A percentile compares a stretch with the other conserved stretches of the same genome.
phyloP scores from a whole-genome alignment of 768 basidiomycete species.

The Scleroderma citrinum region DNA sequence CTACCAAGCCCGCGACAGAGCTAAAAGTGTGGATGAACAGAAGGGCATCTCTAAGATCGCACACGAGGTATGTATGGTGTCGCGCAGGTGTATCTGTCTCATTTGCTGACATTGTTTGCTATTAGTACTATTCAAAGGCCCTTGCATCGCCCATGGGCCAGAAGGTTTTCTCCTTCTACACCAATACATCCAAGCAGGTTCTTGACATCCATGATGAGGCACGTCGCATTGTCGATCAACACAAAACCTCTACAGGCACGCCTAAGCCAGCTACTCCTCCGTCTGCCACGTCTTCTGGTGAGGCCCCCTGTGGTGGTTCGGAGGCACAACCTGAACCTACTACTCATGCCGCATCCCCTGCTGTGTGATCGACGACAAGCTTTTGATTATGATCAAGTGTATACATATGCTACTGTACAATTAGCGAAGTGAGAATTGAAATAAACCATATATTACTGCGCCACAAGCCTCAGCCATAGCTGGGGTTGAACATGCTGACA shows the following conservation, averaged over 20 bases:
- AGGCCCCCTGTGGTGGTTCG: slow-evolving; percentile 1
- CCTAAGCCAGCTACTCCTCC: slow-evolving; percentile 10
- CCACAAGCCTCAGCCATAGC: too few species aligned
- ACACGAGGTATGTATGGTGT: slow-evolving; percentile 44
- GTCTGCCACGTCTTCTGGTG: slow-evolving; percentile 1
- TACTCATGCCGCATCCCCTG: not conserved
- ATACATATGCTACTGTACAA: too few species aligned
- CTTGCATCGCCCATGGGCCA: slow-evolving; percentile 71
- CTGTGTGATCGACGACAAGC: not conserved
- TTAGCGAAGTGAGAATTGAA: too few species aligned
- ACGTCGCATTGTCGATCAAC: slow-evolving; percentile 61
- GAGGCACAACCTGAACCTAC: slow-evolving; percentile 9
- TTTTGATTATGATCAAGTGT: not conserved
- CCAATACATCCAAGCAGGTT: slow-evolving; percentile 81
- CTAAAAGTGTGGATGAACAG: slow-evolving; percentile 74
- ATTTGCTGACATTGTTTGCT: not conserved
- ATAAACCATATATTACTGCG: too few species aligned
- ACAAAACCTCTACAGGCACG: slow-evolving; percentile 34
- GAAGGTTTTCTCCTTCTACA: slow-evolving; percentile 80
- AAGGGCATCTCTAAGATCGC: slow-evolving; percentile 69
- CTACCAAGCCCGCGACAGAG: slow-evolving; percentile 59
- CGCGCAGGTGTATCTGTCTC: not conserved
- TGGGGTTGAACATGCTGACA: too few species aligned
- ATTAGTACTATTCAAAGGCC: slow-evolving; percentile 73
- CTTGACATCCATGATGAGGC: slow-evolving; percentile 93